These are phyloP conservation scores for Phytomonas sp. DNA, from an alignment of 208 protist species.

Conservation along the genomic window DNA sequence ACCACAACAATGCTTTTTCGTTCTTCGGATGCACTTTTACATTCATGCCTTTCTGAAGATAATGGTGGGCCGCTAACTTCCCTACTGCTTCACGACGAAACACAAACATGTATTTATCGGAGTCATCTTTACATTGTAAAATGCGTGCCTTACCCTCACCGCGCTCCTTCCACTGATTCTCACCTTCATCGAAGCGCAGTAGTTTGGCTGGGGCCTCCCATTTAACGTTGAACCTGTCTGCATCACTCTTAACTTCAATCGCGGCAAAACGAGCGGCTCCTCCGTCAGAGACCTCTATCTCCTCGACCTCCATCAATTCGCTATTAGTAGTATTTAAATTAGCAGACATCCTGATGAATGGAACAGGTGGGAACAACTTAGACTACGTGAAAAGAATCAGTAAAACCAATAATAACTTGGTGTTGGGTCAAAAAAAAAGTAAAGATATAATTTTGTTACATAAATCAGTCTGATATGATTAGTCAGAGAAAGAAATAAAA, in stretches of 20 bases:
- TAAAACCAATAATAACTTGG: background rate
- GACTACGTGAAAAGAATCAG: background rate
- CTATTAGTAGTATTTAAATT: slow-evolving; percentile 45
- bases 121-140: slow-evolving; percentile 62
- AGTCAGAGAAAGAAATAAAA: background rate
- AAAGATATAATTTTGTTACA: background rate
- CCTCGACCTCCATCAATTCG: slow-evolving; percentile 87
- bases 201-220: slow-evolving; percentile 74
- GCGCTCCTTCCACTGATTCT: slow-evolving; percentile 91
- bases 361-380: background rate
- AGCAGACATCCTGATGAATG: slow-evolving; percentile 3
- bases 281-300: slow-evolving; percentile 82
- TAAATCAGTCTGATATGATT: background rate
- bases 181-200: slow-evolving; percentile 87
- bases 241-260: slow-evolving; percentile 77
- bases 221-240: slow-evolving; percentile 71
- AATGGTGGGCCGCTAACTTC: slow-evolving; percentile 83
- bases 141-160: slow-evolving; percentile 77
- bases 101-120: slow-evolving; percentile 67
- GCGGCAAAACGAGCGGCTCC: slow-evolving; percentile 67
- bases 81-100: slow-evolving; percentile 83
- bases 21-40: slow-evolving; percentile 63
- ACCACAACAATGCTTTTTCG: slow-evolving; percentile 75
- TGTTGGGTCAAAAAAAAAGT: background rate
- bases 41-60: slow-evolving; percentile 67